Evolutionary conservation across 352 stramenopile genomes (phyloP), one percentile per base, ranked within the genome.

Genomic region (Pythium scleroteichum): DNA sequence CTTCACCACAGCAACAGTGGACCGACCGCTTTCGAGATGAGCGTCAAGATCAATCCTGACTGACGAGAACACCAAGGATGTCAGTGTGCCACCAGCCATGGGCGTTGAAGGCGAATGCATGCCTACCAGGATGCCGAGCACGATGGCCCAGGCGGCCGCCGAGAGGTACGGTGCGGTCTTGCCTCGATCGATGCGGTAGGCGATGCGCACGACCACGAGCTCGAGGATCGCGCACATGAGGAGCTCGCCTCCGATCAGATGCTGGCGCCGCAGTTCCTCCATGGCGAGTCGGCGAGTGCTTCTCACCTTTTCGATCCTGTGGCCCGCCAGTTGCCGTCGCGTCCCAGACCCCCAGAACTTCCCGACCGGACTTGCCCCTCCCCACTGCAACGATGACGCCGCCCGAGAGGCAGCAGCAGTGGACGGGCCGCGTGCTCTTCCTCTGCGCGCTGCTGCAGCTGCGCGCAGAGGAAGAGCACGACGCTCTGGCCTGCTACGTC

Each of bases 121-220:
- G 4, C 41, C 42, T 59, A 85, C 78, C 26, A 66, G 33, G 23
- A 85, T 62, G 16, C 78, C 78, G 32, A 85, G 67, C 35, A 82
- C 59, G 47, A 85, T 86, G 32, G 78, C 78, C 68, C 76, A 88
- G 0, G 76, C 62, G 12, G 78, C 79, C 23, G 76, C 72, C 33
- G 78, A 79, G 9, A 88, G 29, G 26, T 78, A 65, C 45, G 75
- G 76, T 27, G 62, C 61, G 1, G n/a, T 38, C 45, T 73, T 74
- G 20, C 53, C 52, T 4, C 67, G 66, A 23, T 88, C 78, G 49
- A 86, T 82, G 32, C 69, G 62, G 55, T 86, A 88, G n/a, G 73
- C 71, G 35, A 88, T 72, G 69, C 73, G 70, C 23, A 88, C 76
- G 29, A 88, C 57, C 44, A 72, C 41, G 38, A 88, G 67, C 65